These are phyloP conservation scores for Brachypodium distachyon DNA, from an alignment of 202 grass and related monocot genomes.

Conservation along the genomic window DNA sequence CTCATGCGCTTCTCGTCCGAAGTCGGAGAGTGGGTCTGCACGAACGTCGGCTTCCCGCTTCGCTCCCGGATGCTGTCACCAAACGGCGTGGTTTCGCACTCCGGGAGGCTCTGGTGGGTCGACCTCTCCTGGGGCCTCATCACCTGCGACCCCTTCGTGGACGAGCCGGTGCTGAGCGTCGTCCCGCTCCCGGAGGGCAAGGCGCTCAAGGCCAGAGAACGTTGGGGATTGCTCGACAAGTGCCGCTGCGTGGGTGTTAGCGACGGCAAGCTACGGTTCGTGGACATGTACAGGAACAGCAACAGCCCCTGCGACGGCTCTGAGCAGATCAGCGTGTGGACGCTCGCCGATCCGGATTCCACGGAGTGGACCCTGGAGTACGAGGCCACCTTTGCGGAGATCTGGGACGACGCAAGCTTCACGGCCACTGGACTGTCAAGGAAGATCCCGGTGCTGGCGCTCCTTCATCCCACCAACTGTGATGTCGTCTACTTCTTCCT, in stretches of 20 bases:
- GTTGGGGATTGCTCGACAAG: not conserved
- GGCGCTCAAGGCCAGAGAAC: not conserved
- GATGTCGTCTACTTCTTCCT: conserved; percentile 12
- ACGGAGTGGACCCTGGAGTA: not conserved
- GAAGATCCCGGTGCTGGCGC: not conserved
- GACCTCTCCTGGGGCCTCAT: conserved; percentile 16
- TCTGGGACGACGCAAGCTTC: not conserved
- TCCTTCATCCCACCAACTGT: not conserved
- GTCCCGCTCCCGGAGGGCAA: not conserved
- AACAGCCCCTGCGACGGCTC: not conserved
- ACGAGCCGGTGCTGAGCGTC: not conserved
- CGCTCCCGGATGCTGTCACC: not conserved
- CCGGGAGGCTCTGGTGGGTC: not conserved
- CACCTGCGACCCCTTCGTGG: not conserved
- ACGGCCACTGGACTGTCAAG: not conserved
- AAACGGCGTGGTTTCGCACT: not conserved
- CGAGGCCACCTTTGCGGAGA: not conserved
- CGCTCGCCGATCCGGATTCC: not conserved
- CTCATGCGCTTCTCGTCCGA: not conserved
- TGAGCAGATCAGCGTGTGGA: not conserved
- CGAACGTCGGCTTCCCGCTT: not conserved
- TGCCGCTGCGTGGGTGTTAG: not conserved
- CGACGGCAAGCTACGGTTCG: not conserved
- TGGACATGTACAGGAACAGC: not conserved
- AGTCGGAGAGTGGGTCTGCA: not conserved